These are phyloP conservation scores for Rhizoclosmatium sp. DNA, from an alignment of 192 early-diverging fungal species.

Conservation along the genomic window DNA sequence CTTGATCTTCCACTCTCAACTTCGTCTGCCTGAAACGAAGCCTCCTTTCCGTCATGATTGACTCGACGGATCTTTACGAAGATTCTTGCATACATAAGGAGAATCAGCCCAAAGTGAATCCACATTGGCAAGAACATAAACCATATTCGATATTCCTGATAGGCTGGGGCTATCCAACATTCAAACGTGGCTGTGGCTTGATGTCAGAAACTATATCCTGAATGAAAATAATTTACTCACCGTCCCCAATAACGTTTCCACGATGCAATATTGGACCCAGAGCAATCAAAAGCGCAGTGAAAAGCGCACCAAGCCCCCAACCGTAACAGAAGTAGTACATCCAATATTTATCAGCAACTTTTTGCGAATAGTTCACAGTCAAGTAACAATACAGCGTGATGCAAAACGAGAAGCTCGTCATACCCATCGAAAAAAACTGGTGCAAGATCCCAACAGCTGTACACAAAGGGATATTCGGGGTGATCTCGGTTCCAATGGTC, in stretches of 20 bases:
- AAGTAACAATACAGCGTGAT: not conserved
- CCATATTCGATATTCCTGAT: no score
- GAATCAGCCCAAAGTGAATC: no score
- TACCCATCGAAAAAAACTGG: not conserved
- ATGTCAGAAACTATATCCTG: no score
- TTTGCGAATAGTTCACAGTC: not conserved
- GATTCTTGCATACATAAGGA: no score
- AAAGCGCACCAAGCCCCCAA: not conserved
- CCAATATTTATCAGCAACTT: not conserved
- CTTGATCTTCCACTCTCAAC: no score
- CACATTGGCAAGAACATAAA: no score
- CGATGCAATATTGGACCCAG: not conserved
- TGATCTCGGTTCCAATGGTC: not conserved
- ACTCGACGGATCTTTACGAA: no score
- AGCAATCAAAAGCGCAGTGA: not conserved
- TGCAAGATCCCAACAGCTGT: not conserved
- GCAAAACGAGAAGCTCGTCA: not conserved
- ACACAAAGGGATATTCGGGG: not conserved
- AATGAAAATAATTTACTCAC: no score
- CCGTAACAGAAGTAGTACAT: not conserved
- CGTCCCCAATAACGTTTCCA: not conserved
- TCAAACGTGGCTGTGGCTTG: no score
- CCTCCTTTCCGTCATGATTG: no score
- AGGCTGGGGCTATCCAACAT: no score
- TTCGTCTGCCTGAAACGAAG: no score